Conservation (phyloP, 768 basidiomycete species). For the Pisolithus microcarpus region DNA sequence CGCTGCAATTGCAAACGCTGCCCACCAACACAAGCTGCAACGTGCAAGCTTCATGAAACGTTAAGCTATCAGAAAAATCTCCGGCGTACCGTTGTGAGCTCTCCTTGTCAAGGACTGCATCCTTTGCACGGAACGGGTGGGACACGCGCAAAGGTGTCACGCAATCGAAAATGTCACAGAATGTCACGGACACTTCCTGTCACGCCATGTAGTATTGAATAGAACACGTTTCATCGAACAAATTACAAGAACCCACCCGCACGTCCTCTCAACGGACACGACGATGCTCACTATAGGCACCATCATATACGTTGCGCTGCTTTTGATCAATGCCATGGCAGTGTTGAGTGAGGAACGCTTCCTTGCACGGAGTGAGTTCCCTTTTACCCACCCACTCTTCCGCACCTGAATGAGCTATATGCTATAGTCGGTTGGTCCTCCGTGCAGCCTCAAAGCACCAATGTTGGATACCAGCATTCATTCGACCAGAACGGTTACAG, state of each 20-base stretch:
- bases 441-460: conserved; percentile 49
- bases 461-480: conserved; percentile 53
- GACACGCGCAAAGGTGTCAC: conserved; percentile 14
- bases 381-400: conserved; percentile 1
- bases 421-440: conserved; percentile 83
- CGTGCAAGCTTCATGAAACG: conserved; percentile 1
- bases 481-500: conserved; percentile 63
- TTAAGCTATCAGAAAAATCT: not conserved
- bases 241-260: conserved; percentile 3
- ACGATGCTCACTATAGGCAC: conserved; percentile 57
- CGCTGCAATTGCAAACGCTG: conserved; percentile 7
- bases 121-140: conserved; percentile 5
- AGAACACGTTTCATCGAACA: conserved; percentile 13
- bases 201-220: conserved; percentile 3
- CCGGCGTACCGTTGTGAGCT: conserved; percentile 12
- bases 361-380: conserved; percentile 74
- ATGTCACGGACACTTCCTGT: not conserved
- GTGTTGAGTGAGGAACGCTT: conserved; percentile 96
- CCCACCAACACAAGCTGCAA: conserved; percentile 10
- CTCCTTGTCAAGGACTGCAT: conserved; percentile 24
- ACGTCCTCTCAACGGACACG: conserved; percentile 11
- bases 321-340: conserved; percentile 91
- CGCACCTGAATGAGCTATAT: conserved; percentile 13
- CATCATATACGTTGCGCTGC: conserved; percentile 77
- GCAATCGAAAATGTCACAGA: conserved; percentile 11